Evolutionary conservation across 2,329 filamentous ascomycete genomes (phyloP).

Genomic region (Ceratocystis diversiconidia): DNA sequence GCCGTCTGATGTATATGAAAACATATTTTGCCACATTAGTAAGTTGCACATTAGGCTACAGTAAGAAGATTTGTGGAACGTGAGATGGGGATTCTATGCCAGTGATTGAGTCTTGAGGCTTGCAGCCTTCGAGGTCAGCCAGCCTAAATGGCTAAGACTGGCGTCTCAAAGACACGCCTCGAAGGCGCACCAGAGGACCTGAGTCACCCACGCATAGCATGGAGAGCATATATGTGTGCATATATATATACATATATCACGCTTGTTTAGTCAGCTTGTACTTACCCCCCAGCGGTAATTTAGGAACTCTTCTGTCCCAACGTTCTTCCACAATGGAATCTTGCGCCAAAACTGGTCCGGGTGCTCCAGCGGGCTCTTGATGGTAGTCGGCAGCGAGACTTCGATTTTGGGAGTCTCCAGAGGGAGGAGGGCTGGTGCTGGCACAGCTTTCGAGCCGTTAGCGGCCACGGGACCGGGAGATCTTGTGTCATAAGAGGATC

Average conservation of each 20-base stretch:
- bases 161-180: too few relatives aligned
- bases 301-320: constrained; percentile 35
- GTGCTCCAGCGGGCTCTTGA: neutral
- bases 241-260: too few relatives aligned
- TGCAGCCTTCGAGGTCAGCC: too few relatives aligned
- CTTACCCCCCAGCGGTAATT: constrained; percentile 42
- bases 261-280: constrained; percentile 16
- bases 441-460: neutral
- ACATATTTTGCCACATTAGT: neutral
- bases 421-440: neutral
- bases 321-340: constrained; percentile 35
- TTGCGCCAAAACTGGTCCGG: constrained; percentile 36
- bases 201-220: too few relatives aligned
- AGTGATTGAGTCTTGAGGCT: neutral
- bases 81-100: neutral
- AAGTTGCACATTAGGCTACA: neutral
- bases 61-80: neutral
- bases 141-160: too few relatives aligned
- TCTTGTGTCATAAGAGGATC: neutral
- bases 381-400: neutral
- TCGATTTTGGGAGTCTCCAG: neutral
- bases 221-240: too few relatives aligned
- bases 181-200: too few relatives aligned
- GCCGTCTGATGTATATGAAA: constrained; percentile 25
- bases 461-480: neutral